Conservation (phyloP, 257 asterid genomes). For the Solanum medicagineum region DNA sequence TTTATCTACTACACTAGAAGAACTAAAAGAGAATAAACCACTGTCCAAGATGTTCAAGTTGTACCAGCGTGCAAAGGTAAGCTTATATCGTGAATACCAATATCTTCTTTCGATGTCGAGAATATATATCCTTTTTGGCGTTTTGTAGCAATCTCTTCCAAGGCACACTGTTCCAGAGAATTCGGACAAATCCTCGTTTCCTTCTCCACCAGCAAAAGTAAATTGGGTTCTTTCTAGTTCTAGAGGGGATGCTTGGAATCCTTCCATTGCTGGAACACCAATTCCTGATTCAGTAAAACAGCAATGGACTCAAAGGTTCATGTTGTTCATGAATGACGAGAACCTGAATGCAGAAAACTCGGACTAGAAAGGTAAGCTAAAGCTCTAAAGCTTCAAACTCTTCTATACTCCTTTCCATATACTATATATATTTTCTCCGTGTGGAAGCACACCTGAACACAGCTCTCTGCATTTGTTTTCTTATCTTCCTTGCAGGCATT, state of each 20-base stretch:
- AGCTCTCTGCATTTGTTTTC: neutral
- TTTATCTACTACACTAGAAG: conserved; percentile 32
- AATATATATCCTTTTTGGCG: neutral
- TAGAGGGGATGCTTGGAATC: conserved; percentile 51
- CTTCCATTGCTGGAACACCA: conserved; percentile 31
- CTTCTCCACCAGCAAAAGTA: conserved; percentile 44
- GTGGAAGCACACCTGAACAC: neutral
- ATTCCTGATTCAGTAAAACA: conserved; percentile 51
- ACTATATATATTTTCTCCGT: neutral
- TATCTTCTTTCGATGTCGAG: neutral
- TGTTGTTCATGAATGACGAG: conserved; percentile 29
- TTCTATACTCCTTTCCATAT: neutral
- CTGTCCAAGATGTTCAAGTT: conserved; percentile 42
- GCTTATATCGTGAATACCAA: neutral
- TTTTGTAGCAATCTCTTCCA: conserved; percentile 16
- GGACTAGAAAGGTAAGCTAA: conserved; percentile 15
- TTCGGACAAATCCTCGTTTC: conserved; percentile 19
- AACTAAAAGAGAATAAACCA: conserved; percentile 42
- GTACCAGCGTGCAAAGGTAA: conserved; percentile 31
- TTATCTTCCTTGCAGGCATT: neutral
- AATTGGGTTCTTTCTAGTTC: conserved; percentile 65
- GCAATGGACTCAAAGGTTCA: conserved; percentile 57
- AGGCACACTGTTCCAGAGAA: conserved; percentile 5
- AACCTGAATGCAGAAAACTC: conserved; percentile 1
- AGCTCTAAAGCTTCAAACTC: neutral